phyloP scores from a whole-genome alignment of 768 basidiomycete genomes.

The Leccinum subtestaceum region DNA sequence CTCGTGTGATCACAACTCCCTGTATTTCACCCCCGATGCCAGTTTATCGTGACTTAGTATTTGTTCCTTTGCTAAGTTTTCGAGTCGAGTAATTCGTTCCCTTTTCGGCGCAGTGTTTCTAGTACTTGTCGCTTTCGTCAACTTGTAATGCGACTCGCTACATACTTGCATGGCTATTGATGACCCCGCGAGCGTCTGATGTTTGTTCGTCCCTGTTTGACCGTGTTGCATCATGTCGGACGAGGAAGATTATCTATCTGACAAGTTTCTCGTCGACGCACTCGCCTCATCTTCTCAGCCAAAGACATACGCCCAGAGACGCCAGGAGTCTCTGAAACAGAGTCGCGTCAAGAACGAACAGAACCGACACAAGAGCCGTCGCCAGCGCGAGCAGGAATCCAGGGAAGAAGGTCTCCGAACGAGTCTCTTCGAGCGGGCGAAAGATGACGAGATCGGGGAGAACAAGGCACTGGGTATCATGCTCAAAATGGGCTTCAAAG shows the following conservation, averaged over 20 bases:
- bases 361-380: conserved; percentile 58
- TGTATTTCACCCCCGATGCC: conserved; percentile 22
- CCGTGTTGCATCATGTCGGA: conserved; percentile 50
- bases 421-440: conserved; percentile 76
- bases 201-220: conserved; percentile 20
- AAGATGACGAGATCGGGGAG: conserved; percentile 42
- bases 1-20: conserved; percentile 10
- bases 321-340: conserved; percentile 60
- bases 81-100: conserved; percentile 29
- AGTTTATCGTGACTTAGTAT: conserved; percentile 33
- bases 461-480: conserved; percentile 87
- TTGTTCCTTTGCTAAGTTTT: conserved; percentile 37
- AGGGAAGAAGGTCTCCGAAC: conserved; percentile 75
- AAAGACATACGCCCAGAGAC: conserved; percentile 67
- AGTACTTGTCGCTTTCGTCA: conserved; percentile 29
- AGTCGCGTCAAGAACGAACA: conserved; percentile 64
- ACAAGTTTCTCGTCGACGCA: conserved; percentile 69
- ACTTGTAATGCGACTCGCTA: conserved; percentile 24
- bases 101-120: conserved; percentile 40
- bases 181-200: conserved; percentile 15
- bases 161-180: conserved; percentile 30
- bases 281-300: conserved; percentile 36
- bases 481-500: conserved; percentile 93
- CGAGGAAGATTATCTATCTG: conserved; percentile 84
- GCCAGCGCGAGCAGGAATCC: conserved; percentile 68